Evolutionary conservation across 2,329 filamentous ascomycete species (phyloP).

Genomic region (Colletotrichum orbiculare): DNA sequence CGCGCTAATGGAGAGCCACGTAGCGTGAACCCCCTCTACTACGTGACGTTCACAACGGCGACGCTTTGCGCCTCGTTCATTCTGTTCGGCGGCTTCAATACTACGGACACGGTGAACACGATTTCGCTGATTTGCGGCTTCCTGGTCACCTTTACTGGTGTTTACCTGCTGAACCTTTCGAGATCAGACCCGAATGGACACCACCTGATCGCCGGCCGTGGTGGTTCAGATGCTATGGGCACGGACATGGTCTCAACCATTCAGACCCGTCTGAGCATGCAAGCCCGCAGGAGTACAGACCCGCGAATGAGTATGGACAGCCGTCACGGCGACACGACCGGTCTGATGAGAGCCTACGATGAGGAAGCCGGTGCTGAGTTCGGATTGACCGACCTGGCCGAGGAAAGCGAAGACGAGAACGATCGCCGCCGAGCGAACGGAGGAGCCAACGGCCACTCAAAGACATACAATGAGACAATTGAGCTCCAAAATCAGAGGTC

Average conservation of each 20-base stretch:
- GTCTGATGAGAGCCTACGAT: conserved; percentile 89
- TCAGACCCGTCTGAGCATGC: conserved; percentile 94
- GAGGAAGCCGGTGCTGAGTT: conserved; percentile 81
- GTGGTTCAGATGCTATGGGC: conserved; percentile 81
- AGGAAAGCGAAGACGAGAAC: conserved; percentile 77
- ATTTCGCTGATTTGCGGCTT: conserved; percentile 93
- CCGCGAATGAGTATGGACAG: conserved; percentile 74
- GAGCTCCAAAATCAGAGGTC: conserved; percentile 63
- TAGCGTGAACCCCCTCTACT: conserved; percentile 95
- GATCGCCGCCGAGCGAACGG: conserved; percentile 51
- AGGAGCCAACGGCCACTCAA: conserved; percentile 53
- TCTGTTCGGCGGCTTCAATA: conserved; percentile 96
- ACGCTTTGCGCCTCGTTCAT: conserved; percentile 96
- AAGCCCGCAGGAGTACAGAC: conserved; percentile 79
- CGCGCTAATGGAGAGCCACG: conserved; percentile 14
- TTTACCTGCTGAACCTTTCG: conserved; percentile 96
- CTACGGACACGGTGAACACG: conserved; percentile 89
- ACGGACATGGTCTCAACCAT: conserved; percentile 92
- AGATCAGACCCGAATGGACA: conserved; percentile 88
- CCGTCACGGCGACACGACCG: conserved; percentile 77
- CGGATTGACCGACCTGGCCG: conserved; percentile 81
- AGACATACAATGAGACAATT: conserved; percentile 54
- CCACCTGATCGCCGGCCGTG: conserved; percentile 69
- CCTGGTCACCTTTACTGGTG: conserved; percentile 92
- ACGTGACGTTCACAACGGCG: conserved; percentile 96